Evolutionary conservation across 2,329 filamentous ascomycete species (phyloP).

Genomic region (Aureobasidium mangrovei): DNA sequence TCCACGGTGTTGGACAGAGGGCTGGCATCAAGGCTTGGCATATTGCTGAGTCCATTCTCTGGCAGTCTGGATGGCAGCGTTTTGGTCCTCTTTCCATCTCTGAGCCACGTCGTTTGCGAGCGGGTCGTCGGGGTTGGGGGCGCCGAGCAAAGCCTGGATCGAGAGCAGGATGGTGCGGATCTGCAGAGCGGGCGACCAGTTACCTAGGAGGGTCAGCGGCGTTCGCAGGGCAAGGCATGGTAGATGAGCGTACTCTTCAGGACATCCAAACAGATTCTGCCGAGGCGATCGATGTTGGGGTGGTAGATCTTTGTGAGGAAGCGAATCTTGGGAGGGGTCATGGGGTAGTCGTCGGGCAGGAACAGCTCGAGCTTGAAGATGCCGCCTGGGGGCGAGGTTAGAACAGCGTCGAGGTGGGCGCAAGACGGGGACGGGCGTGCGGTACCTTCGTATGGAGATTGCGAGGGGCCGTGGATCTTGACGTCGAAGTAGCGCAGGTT

Average conservation of each 20-base stretch:
- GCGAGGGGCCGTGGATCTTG: slow-evolving; percentile 82
- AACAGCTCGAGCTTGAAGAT: slow-evolving; percentile 97
- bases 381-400: slow-evolving; percentile 46
- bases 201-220: slow-evolving; percentile 51
- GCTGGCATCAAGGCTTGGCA: slow-evolving; percentile 44
- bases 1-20: not conserved
- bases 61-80: slow-evolving; percentile 83
- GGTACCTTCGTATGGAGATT: slow-evolving; percentile 90
- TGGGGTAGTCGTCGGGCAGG: slow-evolving; percentile 95
- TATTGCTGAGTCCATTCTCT: slow-evolving; percentile 85
- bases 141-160: slow-evolving; percentile 91
- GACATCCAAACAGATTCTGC: slow-evolving; percentile 93
- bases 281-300: slow-evolving; percentile 95
- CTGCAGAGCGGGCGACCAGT: slow-evolving; percentile 97
- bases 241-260: slow-evolving; percentile 63
- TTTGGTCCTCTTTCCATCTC: slow-evolving; percentile 94
- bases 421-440: not conserved
- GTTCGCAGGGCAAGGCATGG: not conserved
- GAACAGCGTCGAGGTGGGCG: not conserved
- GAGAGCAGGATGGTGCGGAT: slow-evolving; percentile 98
- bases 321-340: slow-evolving; percentile 97
- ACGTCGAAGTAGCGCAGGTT: slow-evolving; percentile 98
- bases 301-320: slow-evolving; percentile 99
- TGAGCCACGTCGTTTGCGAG: slow-evolving; percentile 96
- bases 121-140: slow-evolving; percentile 97